Evolutionary conservation across 75 land plant genomes (phyloP).

Genomic region (Sequoiadendron giganteum): DNA sequence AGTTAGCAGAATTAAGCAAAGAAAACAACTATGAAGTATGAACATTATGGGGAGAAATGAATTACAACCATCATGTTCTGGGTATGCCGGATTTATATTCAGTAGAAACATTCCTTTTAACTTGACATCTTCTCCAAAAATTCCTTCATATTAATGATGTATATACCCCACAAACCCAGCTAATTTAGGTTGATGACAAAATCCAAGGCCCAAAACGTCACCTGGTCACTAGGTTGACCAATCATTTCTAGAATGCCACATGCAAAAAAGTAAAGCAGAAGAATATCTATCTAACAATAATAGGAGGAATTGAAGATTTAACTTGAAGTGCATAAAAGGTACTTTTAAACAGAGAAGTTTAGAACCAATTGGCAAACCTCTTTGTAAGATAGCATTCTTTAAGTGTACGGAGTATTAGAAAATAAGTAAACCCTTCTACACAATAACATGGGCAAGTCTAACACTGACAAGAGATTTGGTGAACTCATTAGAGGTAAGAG

Average conservation of each 20-base stretch:
- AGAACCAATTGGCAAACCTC: neutral
- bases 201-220: neutral
- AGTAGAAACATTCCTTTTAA: neutral
- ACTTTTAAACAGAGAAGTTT: neutral
- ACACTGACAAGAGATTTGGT: neutral
- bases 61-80: neutral
- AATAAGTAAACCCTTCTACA: neutral
- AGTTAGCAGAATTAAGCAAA: neutral
- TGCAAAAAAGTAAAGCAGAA: neutral
- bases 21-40: neutral
- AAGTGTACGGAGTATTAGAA: neutral
- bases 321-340: neutral
- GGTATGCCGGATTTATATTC: neutral
- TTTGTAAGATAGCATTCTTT: neutral
- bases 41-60: neutral
- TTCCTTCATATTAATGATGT: neutral
- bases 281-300: neutral
- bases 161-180: neutral
- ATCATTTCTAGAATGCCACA: neutral
- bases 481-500: too few relatives aligned
- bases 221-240: neutral
- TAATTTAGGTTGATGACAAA: neutral
- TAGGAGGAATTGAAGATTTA: neutral
- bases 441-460: neutral
- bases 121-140: neutral